phyloP scores from a whole-genome alignment of 495 filamentous ascomycete species.

The Aspergillus indologenus region DNA sequence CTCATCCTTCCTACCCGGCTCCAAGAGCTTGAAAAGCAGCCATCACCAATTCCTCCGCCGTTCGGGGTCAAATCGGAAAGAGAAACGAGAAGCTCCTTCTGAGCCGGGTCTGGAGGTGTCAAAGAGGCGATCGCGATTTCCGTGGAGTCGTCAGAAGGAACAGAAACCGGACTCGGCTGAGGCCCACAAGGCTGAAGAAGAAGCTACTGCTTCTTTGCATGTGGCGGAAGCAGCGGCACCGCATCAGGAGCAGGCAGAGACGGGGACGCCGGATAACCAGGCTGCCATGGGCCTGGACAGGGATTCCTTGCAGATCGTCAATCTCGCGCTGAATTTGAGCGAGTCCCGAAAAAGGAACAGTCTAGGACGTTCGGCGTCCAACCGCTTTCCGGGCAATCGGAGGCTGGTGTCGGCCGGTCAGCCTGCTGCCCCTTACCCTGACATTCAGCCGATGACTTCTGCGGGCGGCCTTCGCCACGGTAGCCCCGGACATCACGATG shows the following conservation, averaged over 20 bases:
- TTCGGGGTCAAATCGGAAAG: slow-evolving; percentile 26
- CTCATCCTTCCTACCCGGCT: slow-evolving; percentile 31
- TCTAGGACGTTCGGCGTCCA: slow-evolving; percentile 25
- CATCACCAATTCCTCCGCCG: slow-evolving; percentile 26
- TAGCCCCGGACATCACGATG: slow-evolving; percentile 17
- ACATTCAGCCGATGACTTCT: slow-evolving; percentile 20
- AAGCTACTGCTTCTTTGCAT: not conserved
- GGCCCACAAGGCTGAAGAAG: not conserved
- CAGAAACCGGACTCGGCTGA: slow-evolving; percentile 20
- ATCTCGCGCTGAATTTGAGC: slow-evolving; percentile 82
- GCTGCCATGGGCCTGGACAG: slow-evolving; percentile 50
- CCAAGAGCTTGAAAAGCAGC: slow-evolving; percentile 27
- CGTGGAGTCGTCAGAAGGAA: slow-evolving; percentile 36
- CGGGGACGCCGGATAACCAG: slow-evolving; percentile 14
- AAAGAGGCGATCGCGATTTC: slow-evolving; percentile 42
- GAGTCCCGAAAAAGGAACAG: slow-evolving; percentile 67
- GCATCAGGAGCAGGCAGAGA: slow-evolving; percentile 13
- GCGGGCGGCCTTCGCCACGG: slow-evolving; percentile 15
- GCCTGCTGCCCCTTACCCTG: slow-evolving; percentile 40
- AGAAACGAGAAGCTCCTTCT: slow-evolving; percentile 33
- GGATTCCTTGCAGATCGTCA: slow-evolving; percentile 84
- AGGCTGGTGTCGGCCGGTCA: slow-evolving; percentile 50
- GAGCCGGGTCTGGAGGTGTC: slow-evolving; percentile 31
- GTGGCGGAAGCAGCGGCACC: slow-evolving; percentile 1
- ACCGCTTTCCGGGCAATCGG: slow-evolving; percentile 41